These are phyloP conservation scores for Eucalyptus pumila DNA, from an alignment of 345 rosid species.

Conservation along the genomic window DNA sequence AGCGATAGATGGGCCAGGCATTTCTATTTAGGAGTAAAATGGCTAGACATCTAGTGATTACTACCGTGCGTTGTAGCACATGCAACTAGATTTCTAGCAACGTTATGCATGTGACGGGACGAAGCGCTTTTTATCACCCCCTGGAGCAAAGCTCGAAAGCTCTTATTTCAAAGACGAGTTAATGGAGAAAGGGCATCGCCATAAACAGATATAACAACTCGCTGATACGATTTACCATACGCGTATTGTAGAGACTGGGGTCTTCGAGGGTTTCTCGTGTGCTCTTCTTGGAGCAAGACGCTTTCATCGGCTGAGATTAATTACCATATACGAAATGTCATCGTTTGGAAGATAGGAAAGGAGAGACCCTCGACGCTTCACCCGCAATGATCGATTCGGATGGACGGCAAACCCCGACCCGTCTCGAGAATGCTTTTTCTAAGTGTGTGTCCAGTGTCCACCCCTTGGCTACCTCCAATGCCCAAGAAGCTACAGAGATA, in stretches of 20 bases:
- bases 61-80: background rate
- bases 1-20: background rate
- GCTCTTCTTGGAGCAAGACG: background rate
- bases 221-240: background rate
- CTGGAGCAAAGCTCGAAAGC: background rate
- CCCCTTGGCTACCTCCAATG: background rate
- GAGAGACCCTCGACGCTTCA: background rate
- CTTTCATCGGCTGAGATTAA: background rate
- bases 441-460: background rate
- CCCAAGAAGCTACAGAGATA: background rate
- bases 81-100: background rate
- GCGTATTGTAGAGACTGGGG: background rate
- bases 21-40: background rate
- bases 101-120: background rate
- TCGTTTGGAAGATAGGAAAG: background rate
- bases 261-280: background rate
- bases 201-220: background rate
- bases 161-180: background rate
- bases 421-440: background rate
- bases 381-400: background rate
- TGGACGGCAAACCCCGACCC: background rate
- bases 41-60: background rate
- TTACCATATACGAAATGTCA: background rate
- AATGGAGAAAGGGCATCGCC: background rate
- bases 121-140: background rate